Percentiles rank a stretch among this genome's conserved stretches.
Evolutionary conservation across 2,329 filamentous ascomycete species (phyloP).

Genomic region (Colletotrichum melonis): DNA sequence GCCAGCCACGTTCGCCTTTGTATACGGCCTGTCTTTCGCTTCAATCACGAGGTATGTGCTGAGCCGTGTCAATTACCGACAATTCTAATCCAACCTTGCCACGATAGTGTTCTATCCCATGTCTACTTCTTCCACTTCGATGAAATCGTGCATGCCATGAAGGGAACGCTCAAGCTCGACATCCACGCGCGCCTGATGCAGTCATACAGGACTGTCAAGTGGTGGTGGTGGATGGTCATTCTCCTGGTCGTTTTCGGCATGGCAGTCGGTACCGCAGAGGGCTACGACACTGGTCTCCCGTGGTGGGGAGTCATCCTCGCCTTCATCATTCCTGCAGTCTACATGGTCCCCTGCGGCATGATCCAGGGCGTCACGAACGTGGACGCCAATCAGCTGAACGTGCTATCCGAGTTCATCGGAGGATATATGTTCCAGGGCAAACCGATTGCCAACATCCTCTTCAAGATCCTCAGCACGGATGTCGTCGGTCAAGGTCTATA

Average conservation of each 20-base stretch:
- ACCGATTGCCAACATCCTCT: slow-evolving; percentile 50
- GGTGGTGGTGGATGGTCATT: slow-evolving; percentile 67
- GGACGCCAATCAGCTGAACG: slow-evolving; percentile 54
- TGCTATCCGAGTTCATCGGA: slow-evolving; percentile 27
- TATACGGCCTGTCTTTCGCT: slow-evolving; percentile 73
- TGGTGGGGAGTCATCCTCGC: slow-evolving; percentile 66
- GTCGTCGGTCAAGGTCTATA: slow-evolving; percentile 48
- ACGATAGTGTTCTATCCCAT: slow-evolving; percentile 48
- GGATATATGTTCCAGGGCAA: slow-evolving; percentile 62
- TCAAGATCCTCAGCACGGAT: slow-evolving; percentile 49
- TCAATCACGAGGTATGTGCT: slow-evolving; percentile 61
- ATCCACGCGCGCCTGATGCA: slow-evolving; percentile 66
- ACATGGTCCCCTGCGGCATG: slow-evolving; percentile 64
- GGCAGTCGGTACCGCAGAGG: slow-evolving; percentile 52
- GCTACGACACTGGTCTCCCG: slow-evolving; percentile 63
- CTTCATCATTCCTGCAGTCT: slow-evolving; percentile 52
- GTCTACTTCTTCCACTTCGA: slow-evolving; percentile 52
- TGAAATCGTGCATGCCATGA: slow-evolving; percentile 48
- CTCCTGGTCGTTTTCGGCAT: slow-evolving; percentile 54
- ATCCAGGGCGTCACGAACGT: slow-evolving; percentile 55
- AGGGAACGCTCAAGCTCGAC: slow-evolving; percentile 28
- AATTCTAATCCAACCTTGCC: too few species aligned
- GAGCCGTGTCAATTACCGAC: too few species aligned
- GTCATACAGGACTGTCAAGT: slow-evolving; percentile 66
- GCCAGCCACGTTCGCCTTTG: slow-evolving; percentile 58